Percentiles rank a stretch among this genome's conserved stretches.
phyloP scores from a whole-genome alignment of 2,329 filamentous ascomycete genomes.

The Aureobasidium sp. region DNA sequence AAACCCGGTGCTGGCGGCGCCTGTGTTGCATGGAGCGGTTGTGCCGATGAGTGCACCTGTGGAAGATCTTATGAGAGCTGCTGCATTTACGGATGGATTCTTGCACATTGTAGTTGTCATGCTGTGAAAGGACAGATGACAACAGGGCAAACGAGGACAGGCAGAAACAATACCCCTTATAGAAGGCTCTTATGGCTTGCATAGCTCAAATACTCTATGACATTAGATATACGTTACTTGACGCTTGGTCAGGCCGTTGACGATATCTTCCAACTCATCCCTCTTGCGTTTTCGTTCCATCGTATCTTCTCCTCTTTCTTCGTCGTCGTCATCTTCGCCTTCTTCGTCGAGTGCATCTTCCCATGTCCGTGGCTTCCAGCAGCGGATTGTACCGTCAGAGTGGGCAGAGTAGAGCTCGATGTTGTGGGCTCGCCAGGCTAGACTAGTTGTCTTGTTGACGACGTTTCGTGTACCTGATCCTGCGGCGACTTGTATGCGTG shows the following conservation, averaged over 20 bases:
- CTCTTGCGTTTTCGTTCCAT: slow-evolving; percentile 60
- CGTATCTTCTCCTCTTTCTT: slow-evolving; percentile 34
- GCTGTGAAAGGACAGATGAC: slow-evolving; percentile 41
- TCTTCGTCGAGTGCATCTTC: slow-evolving; percentile 34
- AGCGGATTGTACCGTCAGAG: slow-evolving; percentile 73
- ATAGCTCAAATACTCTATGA: background rate
- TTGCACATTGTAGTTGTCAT: slow-evolving; percentile 74
- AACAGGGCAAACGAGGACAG: background rate
- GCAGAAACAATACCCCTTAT: background rate
- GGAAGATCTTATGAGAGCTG: slow-evolving; percentile 74
- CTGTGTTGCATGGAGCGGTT: slow-evolving; percentile 75
- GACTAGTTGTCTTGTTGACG: slow-evolving; percentile 58
- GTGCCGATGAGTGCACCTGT: slow-evolving; percentile 74
- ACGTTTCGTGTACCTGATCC: slow-evolving; percentile 24
- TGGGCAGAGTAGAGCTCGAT: slow-evolving; percentile 77
- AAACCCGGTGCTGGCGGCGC: slow-evolving; percentile 75
- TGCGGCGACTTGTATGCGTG: slow-evolving; percentile 16
- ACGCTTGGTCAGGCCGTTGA: slow-evolving; percentile 65
- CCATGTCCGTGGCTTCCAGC: slow-evolving; percentile 62
- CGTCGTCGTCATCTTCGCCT: slow-evolving; percentile 30
- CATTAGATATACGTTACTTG: slow-evolving; percentile 50
- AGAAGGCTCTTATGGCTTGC: background rate
- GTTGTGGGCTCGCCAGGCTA: slow-evolving; percentile 67
- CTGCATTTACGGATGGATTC: slow-evolving; percentile 89
- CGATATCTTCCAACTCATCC: slow-evolving; percentile 72